Percentiles rank a stretch among this genome's conserved stretches.
These are phyloP conservation scores for Trichoderma asperellum DNA, from an alignment of 2,329 filamentous ascomycete genomes.

Conservation along the genomic window DNA sequence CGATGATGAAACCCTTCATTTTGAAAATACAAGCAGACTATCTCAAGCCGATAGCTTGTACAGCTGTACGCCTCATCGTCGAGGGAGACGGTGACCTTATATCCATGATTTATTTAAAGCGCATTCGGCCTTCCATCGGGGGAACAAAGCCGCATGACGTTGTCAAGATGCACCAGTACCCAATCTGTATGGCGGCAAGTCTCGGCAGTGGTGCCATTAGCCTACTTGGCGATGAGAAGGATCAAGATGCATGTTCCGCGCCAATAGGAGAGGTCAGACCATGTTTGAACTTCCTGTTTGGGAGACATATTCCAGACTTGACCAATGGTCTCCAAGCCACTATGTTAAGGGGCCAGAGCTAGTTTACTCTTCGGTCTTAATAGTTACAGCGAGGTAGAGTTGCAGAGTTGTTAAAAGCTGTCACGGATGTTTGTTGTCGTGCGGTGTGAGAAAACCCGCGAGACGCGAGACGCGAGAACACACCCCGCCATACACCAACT, in stretches of 20 bases:
- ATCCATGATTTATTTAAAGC: neutral
- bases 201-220: neutral
- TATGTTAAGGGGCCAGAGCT: neutral
- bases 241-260: neutral
- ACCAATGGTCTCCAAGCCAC: neutral
- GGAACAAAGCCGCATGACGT: neutral
- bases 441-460: neutral
- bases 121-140: neutral
- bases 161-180: neutral
- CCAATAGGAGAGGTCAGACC: neutral
- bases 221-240: neutral
- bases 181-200: neutral
- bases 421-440: neutral
- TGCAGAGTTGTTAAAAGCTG: neutral
- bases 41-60: neutral
- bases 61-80: neutral
- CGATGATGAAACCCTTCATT: neutral
- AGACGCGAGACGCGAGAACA: neutral
- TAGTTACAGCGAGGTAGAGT: neutral
- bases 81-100: neutral
- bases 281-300: slow-evolving; percentile 4
- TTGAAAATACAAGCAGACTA: neutral
- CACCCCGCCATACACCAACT: neutral
- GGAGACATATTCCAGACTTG: neutral
- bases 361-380: neutral